phyloP scores from a whole-genome alignment of 2,329 filamentous ascomycete species.

The Hypoxylon sp. region DNA sequence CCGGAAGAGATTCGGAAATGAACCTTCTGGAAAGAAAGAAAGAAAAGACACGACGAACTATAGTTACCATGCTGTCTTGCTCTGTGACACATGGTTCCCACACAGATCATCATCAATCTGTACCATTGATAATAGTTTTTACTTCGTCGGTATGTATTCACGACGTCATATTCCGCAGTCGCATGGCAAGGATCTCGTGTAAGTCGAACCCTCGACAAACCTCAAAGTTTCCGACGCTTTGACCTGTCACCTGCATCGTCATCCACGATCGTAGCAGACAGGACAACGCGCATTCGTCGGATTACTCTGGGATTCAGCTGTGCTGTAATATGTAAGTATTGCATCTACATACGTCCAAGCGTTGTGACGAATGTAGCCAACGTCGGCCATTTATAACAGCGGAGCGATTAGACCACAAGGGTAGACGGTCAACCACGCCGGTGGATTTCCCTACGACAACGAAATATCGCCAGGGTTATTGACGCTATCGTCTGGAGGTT shows the following conservation, averaged over 20 bases:
- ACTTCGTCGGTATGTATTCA: constrained; percentile 2
- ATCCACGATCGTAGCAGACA: constrained; percentile 15
- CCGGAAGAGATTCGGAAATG: constrained; percentile 5
- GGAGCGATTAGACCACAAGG: not conserved
- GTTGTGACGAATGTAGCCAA: constrained; percentile 5
- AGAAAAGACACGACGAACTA: constrained; percentile 4
- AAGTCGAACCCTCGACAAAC: constrained; percentile 6
- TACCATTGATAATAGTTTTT: not conserved
- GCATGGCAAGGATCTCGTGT: constrained; percentile 14
- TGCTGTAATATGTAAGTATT: constrained; percentile 17
- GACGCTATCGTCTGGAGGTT: not conserved
- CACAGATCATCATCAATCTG: not conserved
- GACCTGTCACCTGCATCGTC: constrained; percentile 20
- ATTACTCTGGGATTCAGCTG: constrained; percentile 18
- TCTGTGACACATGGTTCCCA: not conserved
- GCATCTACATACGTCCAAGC: constrained; percentile 18
- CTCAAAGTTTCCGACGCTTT: constrained; percentile 23
- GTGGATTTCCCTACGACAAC: not conserved
- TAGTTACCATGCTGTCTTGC: not conserved
- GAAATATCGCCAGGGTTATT: not conserved
- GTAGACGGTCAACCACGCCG: constrained; percentile 6
- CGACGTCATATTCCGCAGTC: constrained; percentile 11
- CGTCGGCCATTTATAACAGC: not conserved
- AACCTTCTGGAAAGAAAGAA: not conserved
- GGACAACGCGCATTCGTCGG: constrained; percentile 14